Percentiles rank a stretch among this genome's conserved stretches.
Evolutionary conservation across 139 green algal species (phyloP).

Genomic region (Monoraphidium neglectum): DNA sequence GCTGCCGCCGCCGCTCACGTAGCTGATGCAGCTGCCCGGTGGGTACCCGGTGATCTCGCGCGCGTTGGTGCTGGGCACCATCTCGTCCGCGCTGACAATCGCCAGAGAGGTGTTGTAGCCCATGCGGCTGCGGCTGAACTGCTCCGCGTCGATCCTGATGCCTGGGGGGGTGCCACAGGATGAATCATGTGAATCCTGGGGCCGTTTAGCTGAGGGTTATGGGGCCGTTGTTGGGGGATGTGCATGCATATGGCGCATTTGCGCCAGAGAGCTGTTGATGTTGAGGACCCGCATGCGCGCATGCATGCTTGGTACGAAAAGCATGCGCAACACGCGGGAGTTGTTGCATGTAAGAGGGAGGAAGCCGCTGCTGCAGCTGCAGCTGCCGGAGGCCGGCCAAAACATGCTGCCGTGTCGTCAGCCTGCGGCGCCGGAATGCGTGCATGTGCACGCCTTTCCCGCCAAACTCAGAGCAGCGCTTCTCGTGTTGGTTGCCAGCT

Average conservation of each 20-base stretch:
- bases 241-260: neutral
- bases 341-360: no score
- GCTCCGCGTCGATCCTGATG: slow-evolving; percentile 86
- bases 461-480: no score
- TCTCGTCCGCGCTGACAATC: slow-evolving; percentile 33
- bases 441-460: no score
- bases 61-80: slow-evolving; percentile 30
- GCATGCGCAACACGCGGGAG: neutral
- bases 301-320: no score
- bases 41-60: slow-evolving; percentile 74
- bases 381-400: no score
- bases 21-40: slow-evolving; percentile 62
- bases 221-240: neutral
- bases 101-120: slow-evolving; percentile 62
- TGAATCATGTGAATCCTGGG: neutral
- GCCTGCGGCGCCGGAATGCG: no score
- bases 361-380: no score
- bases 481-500: no score
- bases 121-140: slow-evolving; percentile 82
- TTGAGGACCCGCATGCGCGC: neutral
- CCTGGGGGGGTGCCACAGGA: slow-evolving; percentile 44
- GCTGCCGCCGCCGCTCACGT: neutral
- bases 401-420: no score
- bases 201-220: neutral
- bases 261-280: neutral